Evolutionary conservation across 257 asterid species (phyloP).

Genomic region (Dorcoceras hygrometricum): DNA sequence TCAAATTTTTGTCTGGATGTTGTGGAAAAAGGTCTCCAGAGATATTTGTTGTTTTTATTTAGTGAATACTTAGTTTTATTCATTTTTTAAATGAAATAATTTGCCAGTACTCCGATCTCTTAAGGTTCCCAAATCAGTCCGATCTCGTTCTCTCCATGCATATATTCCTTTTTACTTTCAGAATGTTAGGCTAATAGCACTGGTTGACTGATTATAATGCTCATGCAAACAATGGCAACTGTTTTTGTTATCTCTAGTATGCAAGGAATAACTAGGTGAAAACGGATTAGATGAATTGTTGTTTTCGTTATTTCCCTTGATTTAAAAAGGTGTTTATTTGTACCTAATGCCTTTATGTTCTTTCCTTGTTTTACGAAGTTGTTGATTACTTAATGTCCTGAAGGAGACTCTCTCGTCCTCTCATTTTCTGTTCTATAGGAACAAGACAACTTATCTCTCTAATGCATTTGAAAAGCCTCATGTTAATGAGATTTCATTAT

Average conservation of each 20-base stretch:
- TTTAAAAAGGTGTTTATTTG: not conserved
- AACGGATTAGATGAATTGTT: not conserved
- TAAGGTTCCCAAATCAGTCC: too few species aligned
- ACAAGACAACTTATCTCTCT: not conserved
- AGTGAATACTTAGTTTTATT: not conserved
- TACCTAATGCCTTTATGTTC: not conserved
- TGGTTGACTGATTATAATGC: too few species aligned
- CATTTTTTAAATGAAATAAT: not conserved
- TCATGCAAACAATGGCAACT: not conserved
- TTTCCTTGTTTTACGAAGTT: not conserved
- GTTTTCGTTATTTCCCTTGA: not conserved
- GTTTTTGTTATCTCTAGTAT: too few species aligned
- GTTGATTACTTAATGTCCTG: not conserved
- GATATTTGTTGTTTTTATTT: not conserved
- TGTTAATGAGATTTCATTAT: too few species aligned
- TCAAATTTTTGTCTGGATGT: conserved; percentile 13
- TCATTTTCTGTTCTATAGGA: not conserved
- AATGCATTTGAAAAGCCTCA: not conserved
- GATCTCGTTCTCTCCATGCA: too few species aligned
- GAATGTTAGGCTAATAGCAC: too few species aligned
- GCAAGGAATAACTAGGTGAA: too few species aligned
- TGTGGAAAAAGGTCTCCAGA: not conserved
- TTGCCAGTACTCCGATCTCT: too few species aligned
- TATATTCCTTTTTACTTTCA: too few species aligned
- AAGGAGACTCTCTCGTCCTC: not conserved